Evolutionary conservation across 495 filamentous ascomycete genomes (phyloP).

Genomic region (Bathelium albidoporum): DNA sequence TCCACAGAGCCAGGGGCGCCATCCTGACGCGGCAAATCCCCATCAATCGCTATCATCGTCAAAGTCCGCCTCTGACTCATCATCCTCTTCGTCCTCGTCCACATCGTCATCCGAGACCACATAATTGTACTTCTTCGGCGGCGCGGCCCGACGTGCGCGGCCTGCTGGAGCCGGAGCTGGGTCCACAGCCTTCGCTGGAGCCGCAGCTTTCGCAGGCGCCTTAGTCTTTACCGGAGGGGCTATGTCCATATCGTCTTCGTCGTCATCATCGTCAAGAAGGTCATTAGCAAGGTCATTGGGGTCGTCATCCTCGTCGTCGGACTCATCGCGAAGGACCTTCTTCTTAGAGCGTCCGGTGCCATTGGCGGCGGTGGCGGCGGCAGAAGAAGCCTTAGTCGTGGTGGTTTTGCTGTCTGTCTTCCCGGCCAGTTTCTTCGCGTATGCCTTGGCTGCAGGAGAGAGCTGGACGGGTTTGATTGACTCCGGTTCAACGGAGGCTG

Average conservation of each 20-base stretch:
- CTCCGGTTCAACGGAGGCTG: constrained; percentile 24
- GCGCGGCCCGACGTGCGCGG: constrained; percentile 44
- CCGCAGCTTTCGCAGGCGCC: constrained; percentile 38
- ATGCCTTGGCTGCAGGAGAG: constrained; percentile 73
- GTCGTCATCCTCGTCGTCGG: constrained; percentile 26
- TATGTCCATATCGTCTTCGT: constrained; percentile 29
- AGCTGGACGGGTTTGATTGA: constrained; percentile 41
- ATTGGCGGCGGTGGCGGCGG: constrained; percentile 7
- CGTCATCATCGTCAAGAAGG: constrained; percentile 42
- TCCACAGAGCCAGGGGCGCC: background rate
- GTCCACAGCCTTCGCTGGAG: constrained; percentile 21
- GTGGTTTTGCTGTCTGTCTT: constrained; percentile 19
- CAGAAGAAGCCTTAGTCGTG: constrained; percentile 38
- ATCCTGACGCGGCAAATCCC: background rate
- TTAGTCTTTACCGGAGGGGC: constrained; percentile 30
- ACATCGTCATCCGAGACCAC: constrained; percentile 43
- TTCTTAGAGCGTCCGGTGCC: constrained; percentile 31
- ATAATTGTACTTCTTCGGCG: constrained; percentile 44
- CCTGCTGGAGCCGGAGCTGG: constrained; percentile 26
- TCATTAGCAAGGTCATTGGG: constrained; percentile 46
- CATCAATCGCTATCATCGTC: constrained; percentile 20
- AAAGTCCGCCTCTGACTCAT: constrained; percentile 19
- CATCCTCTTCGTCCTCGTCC: constrained; percentile 17
- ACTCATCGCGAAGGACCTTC: constrained; percentile 15
- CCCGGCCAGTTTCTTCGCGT: constrained; percentile 55